Evolutionary conservation across 2,329 filamentous ascomycete species (phyloP).

Genomic region (Fusarium mexicanum): DNA sequence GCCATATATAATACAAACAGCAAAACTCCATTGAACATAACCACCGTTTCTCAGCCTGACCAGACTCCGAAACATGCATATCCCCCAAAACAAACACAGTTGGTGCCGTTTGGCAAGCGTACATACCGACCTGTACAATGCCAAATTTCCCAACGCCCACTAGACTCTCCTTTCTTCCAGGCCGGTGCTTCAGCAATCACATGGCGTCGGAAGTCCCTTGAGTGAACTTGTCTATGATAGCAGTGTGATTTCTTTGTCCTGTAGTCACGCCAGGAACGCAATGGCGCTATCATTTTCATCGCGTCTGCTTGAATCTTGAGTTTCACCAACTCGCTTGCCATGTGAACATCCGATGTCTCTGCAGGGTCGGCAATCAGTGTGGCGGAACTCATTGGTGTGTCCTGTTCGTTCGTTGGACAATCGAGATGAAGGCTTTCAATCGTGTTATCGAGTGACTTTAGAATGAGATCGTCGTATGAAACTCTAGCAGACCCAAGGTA

Average conservation of each 20-base stretch:
- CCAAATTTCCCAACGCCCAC: not conserved
- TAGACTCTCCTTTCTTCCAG: not conserved
- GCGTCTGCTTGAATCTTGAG: not conserved
- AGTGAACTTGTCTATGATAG: not conserved
- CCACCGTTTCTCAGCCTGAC: not conserved
- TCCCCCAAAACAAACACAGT: not conserved
- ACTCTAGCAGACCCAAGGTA: not conserved
- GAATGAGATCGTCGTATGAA: not conserved
- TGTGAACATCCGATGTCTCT: not conserved
- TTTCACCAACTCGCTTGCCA: not conserved
- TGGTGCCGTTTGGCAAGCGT: not conserved
- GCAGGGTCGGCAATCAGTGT: not conserved
- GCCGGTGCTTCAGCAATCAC: not conserved
- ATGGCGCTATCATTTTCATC: not conserved
- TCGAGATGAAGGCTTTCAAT: not conserved
- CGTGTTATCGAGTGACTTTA: not conserved
- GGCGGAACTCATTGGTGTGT: not conserved
- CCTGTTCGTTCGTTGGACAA: not conserved
- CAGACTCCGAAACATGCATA: not conserved
- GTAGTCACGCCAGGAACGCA: not conserved
- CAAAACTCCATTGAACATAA: not conserved
- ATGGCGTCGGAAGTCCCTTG: not conserved
- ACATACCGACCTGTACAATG: not conserved
- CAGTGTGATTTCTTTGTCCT: not conserved
- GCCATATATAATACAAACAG: not conserved